phyloP scores from a whole-genome alignment of 306 rosid species.

The Dalbergia cultrata region DNA sequence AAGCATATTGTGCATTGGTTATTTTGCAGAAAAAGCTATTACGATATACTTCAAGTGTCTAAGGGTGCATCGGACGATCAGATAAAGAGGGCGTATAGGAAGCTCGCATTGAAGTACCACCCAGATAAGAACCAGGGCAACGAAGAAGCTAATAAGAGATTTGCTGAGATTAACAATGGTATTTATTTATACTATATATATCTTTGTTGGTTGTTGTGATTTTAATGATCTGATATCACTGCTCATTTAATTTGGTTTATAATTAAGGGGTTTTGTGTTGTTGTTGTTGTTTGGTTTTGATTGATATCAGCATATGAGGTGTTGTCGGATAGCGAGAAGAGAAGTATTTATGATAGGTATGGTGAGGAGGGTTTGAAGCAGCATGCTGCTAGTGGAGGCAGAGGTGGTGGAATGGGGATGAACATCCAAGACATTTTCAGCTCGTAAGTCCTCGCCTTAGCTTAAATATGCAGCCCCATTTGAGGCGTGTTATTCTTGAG shows the following conservation, averaged over 20 bases:
- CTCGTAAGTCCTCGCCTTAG: slow-evolving; percentile 62
- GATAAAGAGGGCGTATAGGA: slow-evolving; percentile 95
- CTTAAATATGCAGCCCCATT: too few species aligned
- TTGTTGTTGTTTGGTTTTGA: slow-evolving; percentile 23
- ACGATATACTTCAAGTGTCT: slow-evolving; percentile 84
- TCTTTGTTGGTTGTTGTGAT: background rate
- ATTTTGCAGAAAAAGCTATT: slow-evolving; percentile 76
- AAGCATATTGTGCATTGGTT: slow-evolving; percentile 1
- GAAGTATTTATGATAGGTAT: slow-evolving; percentile 79
- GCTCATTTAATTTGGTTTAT: background rate
- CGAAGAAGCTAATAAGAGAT: slow-evolving; percentile 86
- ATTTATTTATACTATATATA: background rate
- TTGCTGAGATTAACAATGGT: slow-evolving; percentile 95
- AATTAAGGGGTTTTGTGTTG: slow-evolving; percentile 2
- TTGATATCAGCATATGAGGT: slow-evolving; percentile 82
- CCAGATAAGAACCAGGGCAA: slow-evolving; percentile 98
- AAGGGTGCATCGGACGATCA: slow-evolving; percentile 92
- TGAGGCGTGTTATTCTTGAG: too few species aligned
- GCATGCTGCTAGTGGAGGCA: slow-evolving; percentile 92
- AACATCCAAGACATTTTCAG: slow-evolving; percentile 88
- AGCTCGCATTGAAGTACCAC: slow-evolving; percentile 95
- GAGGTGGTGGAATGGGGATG: slow-evolving; percentile 94
- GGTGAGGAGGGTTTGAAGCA: slow-evolving; percentile 99
- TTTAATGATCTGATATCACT: background rate
- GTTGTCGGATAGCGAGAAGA: slow-evolving; percentile 84